phyloP scores from a whole-genome alignment of 164 flowering plant genomes.

The Berberis vulgaris region DNA sequence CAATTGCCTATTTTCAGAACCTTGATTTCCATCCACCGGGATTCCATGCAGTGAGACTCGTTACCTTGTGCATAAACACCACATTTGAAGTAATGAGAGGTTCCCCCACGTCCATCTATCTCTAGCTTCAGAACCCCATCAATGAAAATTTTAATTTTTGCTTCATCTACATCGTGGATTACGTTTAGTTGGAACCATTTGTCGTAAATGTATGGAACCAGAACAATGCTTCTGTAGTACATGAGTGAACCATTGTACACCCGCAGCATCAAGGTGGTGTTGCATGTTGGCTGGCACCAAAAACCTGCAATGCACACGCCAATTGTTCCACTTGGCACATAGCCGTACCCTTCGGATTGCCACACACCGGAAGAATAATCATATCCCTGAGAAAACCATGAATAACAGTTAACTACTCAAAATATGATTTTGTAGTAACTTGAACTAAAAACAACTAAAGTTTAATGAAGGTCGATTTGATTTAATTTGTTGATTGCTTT shows the following conservation, averaged over 20 bases:
- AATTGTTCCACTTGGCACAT: too few relatives aligned
- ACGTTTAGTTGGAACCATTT: conserved; percentile 29
- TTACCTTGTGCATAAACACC: conserved; percentile 16
- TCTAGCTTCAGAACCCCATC: conserved; percentile 18
- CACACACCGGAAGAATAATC: conserved; percentile 8
- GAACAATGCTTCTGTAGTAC: conserved; percentile 4
- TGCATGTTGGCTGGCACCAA: too few relatives aligned
- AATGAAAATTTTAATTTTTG: conserved; percentile 16
- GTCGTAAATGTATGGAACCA: conserved; percentile 18
- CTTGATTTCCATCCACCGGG: conserved; percentile 33
- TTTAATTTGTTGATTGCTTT: too few relatives aligned
- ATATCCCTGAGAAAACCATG: conserved; percentile 11
- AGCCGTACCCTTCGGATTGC: too few relatives aligned
- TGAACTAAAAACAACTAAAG: conserved; percentile 14
- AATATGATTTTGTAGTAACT: conserved; percentile 25
- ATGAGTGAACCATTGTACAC: conserved; percentile 10
- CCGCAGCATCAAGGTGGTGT: too few relatives aligned
- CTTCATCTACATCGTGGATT: conserved; percentile 24
- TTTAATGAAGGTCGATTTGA: too few relatives aligned
- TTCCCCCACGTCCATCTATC: conserved; percentile 17
- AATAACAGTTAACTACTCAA: conserved; percentile 21
- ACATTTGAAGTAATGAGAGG: conserved; percentile 23
- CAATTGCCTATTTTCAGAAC: conserved; percentile 8
- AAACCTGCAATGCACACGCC: too few relatives aligned
- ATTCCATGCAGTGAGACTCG: conserved; percentile 24